Percentiles rank a stretch among this genome's conserved stretches.
Evolutionary conservation across 306 rosid genomes (phyloP).

Genomic region (Malus orientalis): DNA sequence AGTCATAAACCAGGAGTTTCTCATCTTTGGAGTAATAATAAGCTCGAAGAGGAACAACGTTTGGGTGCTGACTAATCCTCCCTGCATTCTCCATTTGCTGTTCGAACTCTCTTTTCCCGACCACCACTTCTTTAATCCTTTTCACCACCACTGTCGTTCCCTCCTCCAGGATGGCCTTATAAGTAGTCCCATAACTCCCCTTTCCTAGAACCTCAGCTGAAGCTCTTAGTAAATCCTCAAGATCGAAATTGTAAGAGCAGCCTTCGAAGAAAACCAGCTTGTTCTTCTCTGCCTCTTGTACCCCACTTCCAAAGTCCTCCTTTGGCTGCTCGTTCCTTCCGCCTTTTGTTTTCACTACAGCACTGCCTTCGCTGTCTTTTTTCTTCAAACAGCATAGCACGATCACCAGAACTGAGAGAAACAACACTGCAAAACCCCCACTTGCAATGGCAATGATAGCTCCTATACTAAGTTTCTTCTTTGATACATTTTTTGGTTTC

Average conservation of each 20-base stretch:
- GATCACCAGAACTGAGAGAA: slow-evolving; percentile 28
- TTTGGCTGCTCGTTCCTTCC: slow-evolving; percentile 37
- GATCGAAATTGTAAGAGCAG: slow-evolving; percentile 57
- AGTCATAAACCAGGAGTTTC: slow-evolving; percentile 62
- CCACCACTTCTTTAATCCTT: slow-evolving; percentile 56
- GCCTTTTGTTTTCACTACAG: slow-evolving; percentile 29
- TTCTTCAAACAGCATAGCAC: slow-evolving; percentile 47
- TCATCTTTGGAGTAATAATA: slow-evolving; percentile 78
- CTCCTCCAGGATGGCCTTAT: slow-evolving; percentile 72
- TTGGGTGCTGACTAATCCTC: slow-evolving; percentile 51
- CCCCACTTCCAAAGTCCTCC: slow-evolving; percentile 71
- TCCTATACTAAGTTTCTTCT: slow-evolving; percentile 37
- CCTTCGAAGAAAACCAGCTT: slow-evolving; percentile 55
- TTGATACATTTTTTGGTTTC: slow-evolving; percentile 26
- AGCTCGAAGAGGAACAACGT: slow-evolving; percentile 59
- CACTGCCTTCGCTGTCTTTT: slow-evolving; percentile 24
- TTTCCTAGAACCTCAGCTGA: slow-evolving; percentile 82
- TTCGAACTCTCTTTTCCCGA: slow-evolving; percentile 64
- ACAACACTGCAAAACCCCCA: slow-evolving; percentile 29
- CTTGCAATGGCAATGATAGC: slow-evolving; percentile 43
- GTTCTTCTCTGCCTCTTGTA: slow-evolving; percentile 71
- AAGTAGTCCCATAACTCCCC: slow-evolving; percentile 78
- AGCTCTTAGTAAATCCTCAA: slow-evolving; percentile 72
- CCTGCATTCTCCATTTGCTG: slow-evolving; percentile 64
- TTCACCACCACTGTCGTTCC: slow-evolving; percentile 65